Percentiles rank a stretch among this genome's conserved stretches.
Conservation (phyloP, 805 yeast genomes). For the Scheffersomyces ergatensis region DNA sequence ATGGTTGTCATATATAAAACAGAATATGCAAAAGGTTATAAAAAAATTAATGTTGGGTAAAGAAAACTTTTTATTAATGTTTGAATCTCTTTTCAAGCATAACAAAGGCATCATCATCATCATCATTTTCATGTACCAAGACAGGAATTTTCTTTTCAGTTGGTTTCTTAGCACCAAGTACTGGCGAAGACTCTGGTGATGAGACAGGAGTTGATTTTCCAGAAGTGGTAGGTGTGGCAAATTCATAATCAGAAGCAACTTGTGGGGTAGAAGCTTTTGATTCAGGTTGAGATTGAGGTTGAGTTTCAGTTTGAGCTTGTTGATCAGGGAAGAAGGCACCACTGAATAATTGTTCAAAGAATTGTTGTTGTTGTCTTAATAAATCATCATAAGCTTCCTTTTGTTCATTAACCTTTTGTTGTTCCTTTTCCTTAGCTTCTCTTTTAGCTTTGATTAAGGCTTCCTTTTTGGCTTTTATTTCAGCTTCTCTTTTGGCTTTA, state of each 20-base stretch:
- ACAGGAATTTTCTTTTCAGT: too few relatives aligned
- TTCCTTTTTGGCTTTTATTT: slow-evolving; percentile 3
- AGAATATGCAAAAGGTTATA: too few relatives aligned
- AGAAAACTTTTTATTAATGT: slow-evolving; percentile 12
- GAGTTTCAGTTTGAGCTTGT: neutral
- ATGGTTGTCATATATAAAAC: too few relatives aligned
- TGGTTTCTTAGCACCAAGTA: too few relatives aligned
- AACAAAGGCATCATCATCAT: slow-evolving; percentile 37
- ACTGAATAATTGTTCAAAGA: slow-evolving; percentile 20
- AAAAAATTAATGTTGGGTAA: too few relatives aligned
- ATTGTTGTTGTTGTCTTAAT: slow-evolving; percentile 21
- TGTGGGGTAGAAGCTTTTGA: slow-evolving; percentile 3
- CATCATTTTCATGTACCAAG: too few relatives aligned
- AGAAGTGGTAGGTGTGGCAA: neutral
- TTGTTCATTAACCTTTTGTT: slow-evolving; percentile 4
- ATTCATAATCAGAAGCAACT: neutral
- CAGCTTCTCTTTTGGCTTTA: slow-evolving; percentile 7
- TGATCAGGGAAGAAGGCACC: slow-evolving; percentile 1
- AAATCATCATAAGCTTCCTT: slow-evolving; percentile 6
- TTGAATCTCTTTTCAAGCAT: slow-evolving; percentile 39
- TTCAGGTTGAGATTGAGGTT: slow-evolving; percentile 1
- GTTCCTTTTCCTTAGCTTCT: slow-evolving; percentile 1
- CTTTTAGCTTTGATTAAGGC: neutral
- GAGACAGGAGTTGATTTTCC: neutral
- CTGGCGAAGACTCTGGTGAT: slow-evolving; percentile 4